These are phyloP conservation scores for Liriodendron chinense DNA, from an alignment of 164 flowering plant species.

Conservation along the genomic window DNA sequence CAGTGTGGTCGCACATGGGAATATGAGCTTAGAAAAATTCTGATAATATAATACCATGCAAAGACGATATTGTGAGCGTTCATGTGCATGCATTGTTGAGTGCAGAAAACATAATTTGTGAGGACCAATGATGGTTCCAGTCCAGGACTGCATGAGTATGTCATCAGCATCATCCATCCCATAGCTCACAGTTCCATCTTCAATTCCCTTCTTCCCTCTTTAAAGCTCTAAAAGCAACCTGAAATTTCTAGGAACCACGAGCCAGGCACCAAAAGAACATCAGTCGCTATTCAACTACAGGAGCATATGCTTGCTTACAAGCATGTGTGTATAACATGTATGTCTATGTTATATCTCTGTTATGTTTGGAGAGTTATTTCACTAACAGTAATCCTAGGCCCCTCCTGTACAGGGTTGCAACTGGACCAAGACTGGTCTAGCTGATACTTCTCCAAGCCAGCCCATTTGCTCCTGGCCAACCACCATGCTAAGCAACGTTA, in stretches of 20 bases:
- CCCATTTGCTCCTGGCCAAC: too few relatives aligned
- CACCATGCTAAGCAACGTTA: too few relatives aligned
- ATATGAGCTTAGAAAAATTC: too few relatives aligned
- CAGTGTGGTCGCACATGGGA: too few relatives aligned
- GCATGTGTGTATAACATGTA: not conserved
- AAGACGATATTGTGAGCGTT: not conserved
- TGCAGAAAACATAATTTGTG: slow-evolving; percentile 38
- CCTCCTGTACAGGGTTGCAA: too few relatives aligned
- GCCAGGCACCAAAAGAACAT: not conserved
- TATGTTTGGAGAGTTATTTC: too few relatives aligned
- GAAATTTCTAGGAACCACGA: slow-evolving; percentile 72
- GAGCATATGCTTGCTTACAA: not conserved
- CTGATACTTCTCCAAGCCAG: too few relatives aligned
- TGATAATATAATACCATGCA: not conserved
- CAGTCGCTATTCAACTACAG: not conserved
- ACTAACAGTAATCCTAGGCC: too few relatives aligned
- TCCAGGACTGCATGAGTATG: slow-evolving; percentile 68
- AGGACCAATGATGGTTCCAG: slow-evolving; percentile 78
- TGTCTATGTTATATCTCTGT: too few relatives aligned
- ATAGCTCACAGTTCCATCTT: slow-evolving; percentile 79
- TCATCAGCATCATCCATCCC: slow-evolving; percentile 88
- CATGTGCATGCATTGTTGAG: not conserved
- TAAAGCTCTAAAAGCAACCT: slow-evolving; percentile 74
- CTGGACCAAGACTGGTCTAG: too few relatives aligned
- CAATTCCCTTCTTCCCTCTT: slow-evolving; percentile 79